Evolutionary conservation across 1,284 basidiomycete species (phyloP).

Genomic region (Irpex sp.): DNA sequence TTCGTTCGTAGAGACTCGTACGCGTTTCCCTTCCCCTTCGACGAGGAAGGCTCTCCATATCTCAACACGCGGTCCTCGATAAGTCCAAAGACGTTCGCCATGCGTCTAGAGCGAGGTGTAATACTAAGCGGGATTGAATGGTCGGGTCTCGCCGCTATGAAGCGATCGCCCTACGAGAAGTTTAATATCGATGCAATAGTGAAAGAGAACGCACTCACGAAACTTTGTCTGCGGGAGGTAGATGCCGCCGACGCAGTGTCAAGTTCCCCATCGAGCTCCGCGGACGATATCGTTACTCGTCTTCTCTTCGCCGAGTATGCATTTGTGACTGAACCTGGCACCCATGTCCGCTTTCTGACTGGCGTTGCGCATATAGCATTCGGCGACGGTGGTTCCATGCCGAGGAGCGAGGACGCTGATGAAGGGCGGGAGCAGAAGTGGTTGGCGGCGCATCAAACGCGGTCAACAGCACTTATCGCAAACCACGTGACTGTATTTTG

Average conservation of each 20-base stretch:
- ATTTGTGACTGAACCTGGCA: constrained; percentile 29
- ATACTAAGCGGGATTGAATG: constrained; percentile 37
- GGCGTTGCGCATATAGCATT: constrained; percentile 15
- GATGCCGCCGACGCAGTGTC: constrained; percentile 5
- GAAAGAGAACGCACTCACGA: not conserved
- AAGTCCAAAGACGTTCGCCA: constrained; percentile 44
- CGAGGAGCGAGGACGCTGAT: not conserved
- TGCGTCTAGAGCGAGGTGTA: constrained; percentile 45
- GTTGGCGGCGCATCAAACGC: not conserved
- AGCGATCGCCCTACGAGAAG: constrained; percentile 40
- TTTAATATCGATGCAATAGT: not conserved
- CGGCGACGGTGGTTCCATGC: constrained; percentile 7
- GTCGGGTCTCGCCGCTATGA: constrained; percentile 37
- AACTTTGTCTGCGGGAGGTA: constrained; percentile 10
- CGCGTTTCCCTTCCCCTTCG: constrained; percentile 17
- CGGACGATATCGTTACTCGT: constrained; percentile 26
- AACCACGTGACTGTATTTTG: not conserved
- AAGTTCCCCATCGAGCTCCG: constrained; percentile 17
- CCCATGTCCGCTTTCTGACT: constrained; percentile 24
- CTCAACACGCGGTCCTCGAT: constrained; percentile 41
- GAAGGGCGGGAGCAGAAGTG: not conserved
- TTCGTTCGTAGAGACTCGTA: constrained; percentile 36
- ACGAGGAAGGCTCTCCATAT: constrained; percentile 27
- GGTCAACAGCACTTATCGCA: not conserved
- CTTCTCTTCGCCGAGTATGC: constrained; percentile 31